Base-by-base conservation (phyloP, 75 land plant species). In the Picea sitchensis region DNA sequence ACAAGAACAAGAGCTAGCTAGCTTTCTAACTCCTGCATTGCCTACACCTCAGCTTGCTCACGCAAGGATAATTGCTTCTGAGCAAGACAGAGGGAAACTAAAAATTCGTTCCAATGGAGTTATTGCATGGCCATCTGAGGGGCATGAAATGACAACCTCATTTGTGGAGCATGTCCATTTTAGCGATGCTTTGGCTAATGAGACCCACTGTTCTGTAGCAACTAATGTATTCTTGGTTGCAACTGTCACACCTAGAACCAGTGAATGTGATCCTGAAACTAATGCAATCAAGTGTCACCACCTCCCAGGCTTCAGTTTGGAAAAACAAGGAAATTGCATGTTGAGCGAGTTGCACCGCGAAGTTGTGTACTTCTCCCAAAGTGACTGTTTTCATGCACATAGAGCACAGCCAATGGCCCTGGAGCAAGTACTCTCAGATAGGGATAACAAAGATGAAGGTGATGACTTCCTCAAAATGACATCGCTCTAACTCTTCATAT, bases 391-490 rank as follows among this genome's bases (percentile, higher is more conserved):
- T 82, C 98, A 96, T 67, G 91, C 98, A 65, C 98, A 96, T 61
- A 86, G 95, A 73, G 94, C 92, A 83, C 98, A 96, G 98, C 99
- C 93, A 59, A 96, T 96, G 99, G 91, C 83, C 23, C 36, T 87
- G 51, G 98, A 92, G 69, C 91, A 94, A 89, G 90, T 96, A 31
- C 77, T 92, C 11, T 92, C 94, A 51, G 98, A 96, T 80, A 88
- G 84, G 64, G 99, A 96, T 83, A 96, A 98, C 74, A 98, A 96
- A 78, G 98, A 96, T 85, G 99, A 96, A 80, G 88, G 92, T 84
- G 99, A 96, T 84, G 98, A 94, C 81, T 36, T 3, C 38, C 38
- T 36, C 38, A 36, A 36, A 36, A 36, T 36, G 38, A 3, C 3
- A 36, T 1, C 1, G 38, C 3, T 36, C 38, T 36, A 0, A 36